Evolutionary conservation across 1,284 basidiomycete genomes (phyloP), one percentile per base, ranked within the genome.

Genomic region (Ustanciosporium gigantosporum): DNA sequence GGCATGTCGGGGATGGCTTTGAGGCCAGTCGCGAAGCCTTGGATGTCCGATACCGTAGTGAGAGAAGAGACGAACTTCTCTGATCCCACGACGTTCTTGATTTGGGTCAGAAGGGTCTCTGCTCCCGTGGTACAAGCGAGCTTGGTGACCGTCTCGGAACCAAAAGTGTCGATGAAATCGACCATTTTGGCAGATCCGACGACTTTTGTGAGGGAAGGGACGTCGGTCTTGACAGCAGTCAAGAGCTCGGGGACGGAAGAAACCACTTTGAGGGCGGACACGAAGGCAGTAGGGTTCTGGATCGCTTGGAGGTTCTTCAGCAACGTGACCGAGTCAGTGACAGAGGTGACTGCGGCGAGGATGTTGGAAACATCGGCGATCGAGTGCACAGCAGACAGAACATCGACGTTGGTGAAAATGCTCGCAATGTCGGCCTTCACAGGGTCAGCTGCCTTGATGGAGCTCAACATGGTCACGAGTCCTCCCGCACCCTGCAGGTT

Each of bases 231-330:
- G 11, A 41, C 22, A 13, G 42, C 46, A 15, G 25, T 34, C 16
- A 51, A 40, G 22, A 58, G 40, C 4, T 25, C 31, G 32, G 29
- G 15, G 27, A 58, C 6, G 41, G 35, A 37, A 27, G 39, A n/a
- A 29, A 58, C 29, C 23, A 47, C 44, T 11, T n/a, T 35, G n/a
- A 58, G 44, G 4, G 55, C 44, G 19, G 16, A 17, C 17, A 51
- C 36, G 25, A 58, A 58, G 8, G n/a, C 13, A 6, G 20, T 37
- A 6, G 44, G 47, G n/a, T 36, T 9, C 7, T 50, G 47, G 36
- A 58, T 39, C 17, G 36, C 20, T 31, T 46, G n/a, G 19, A 58
- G 4, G 22, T 31, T 32, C 32, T 36, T 25, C 15, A 51, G 23
- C n/a, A 58, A 32, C 15, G 31, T 5, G 7, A 51, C 43, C 14